Evolutionary conservation across 108 stramenopile genomes (phyloP).

Genomic region (Cylindrotheca fusiformis): DNA sequence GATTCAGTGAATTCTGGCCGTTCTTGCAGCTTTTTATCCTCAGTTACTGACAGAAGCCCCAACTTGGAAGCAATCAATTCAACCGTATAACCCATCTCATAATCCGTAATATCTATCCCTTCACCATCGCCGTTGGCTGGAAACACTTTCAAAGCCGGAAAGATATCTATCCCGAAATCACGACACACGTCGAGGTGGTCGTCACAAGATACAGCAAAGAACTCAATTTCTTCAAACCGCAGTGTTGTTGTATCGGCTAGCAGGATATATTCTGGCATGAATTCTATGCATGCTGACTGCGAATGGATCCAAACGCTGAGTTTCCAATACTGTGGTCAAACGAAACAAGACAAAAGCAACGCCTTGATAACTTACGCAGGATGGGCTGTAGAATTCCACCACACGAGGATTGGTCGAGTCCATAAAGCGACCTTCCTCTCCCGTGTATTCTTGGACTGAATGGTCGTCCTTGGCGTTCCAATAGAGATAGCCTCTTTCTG

Average conservation of each 20-base stretch:
- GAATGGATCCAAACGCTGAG: not conserved
- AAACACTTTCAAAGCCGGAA: conserved; percentile 24
- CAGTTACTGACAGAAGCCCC: no score
- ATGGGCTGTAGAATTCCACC: conserved; percentile 42
- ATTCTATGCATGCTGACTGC: conserved; percentile 27
- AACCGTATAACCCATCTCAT: not conserved
- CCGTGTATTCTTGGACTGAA: conserved; percentile 14
- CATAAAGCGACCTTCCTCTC: conserved; percentile 11
- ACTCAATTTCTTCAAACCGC: conserved; percentile 21
- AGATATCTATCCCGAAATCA: conserved; percentile 8
- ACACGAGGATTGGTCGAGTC: conserved; percentile 21
- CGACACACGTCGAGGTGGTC: conserved; percentile 21
- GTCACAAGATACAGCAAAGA: conserved; percentile 46
- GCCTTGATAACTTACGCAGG: conserved; percentile 22
- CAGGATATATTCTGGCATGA: conserved; percentile 24
- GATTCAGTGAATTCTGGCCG: no score
- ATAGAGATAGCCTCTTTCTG: no score
- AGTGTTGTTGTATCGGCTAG: conserved; percentile 19
- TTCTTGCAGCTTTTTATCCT: no score
- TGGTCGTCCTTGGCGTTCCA: conserved; percentile 6
- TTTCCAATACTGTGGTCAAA: not conserved
- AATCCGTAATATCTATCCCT: not conserved
- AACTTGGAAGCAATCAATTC: not conserved
- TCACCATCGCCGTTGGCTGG: conserved; percentile 1
- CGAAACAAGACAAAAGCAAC: not conserved